Conservation (phyloP, 208 protist genomes). For the Novymonas esmeraldas region DNA sequence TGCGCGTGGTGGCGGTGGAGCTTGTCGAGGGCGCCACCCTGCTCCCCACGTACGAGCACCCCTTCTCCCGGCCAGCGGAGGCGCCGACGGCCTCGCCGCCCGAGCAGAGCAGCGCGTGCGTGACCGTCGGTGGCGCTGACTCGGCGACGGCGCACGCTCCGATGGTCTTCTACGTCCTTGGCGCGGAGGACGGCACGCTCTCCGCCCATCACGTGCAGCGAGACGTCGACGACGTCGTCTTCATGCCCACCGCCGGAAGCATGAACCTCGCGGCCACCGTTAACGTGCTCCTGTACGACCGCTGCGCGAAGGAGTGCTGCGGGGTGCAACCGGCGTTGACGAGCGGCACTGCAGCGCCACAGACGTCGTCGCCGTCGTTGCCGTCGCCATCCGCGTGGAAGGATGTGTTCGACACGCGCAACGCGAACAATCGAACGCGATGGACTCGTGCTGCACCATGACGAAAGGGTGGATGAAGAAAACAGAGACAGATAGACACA, state of each 20-base stretch:
- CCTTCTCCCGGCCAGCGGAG: conserved; percentile 2
- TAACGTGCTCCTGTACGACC: conserved; percentile 81
- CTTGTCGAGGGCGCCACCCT: conserved; percentile 52
- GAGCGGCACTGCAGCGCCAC: background rate
- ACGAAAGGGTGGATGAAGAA: background rate
- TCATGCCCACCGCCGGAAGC: conserved; percentile 71
- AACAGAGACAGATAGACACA: no score
- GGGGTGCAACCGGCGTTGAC: conserved; percentile 8
- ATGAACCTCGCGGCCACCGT: conserved; percentile 75
- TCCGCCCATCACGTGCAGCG: conserved; percentile 38
- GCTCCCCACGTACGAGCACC: conserved; percentile 49
- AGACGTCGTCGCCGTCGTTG: no score
- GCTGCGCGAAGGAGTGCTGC: conserved; percentile 45
- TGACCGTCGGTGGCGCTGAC: background rate
- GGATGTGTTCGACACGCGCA: conserved; percentile 39
- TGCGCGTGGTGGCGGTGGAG: conserved; percentile 63
- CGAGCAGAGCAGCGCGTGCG: background rate
- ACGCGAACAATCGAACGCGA: conserved; percentile 56
- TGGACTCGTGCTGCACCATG: conserved; percentile 7
- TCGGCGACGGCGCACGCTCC: background rate
- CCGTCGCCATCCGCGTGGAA: conserved; percentile 17
- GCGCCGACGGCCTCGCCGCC: no score
- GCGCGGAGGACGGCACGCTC: conserved; percentile 65
- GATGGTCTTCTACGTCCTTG: conserved; percentile 74
- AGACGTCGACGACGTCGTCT: conserved; percentile 64